Evolutionary conservation across 2,329 filamentous ascomycete species (phyloP).

Genomic region (Pseudogymnoascus verrucosus): DNA sequence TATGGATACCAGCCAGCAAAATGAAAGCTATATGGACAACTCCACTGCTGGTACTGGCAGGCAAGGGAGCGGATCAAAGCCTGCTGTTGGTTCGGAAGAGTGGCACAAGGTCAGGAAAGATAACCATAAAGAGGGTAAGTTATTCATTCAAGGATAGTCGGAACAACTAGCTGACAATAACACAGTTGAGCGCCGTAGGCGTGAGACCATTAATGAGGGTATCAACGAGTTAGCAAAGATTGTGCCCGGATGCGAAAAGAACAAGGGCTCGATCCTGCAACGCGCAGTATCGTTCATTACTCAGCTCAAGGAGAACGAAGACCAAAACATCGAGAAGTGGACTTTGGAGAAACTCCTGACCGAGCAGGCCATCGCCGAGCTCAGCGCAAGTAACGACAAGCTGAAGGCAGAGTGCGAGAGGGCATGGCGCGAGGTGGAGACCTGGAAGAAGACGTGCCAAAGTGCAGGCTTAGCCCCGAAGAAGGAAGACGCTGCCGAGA

Average conservation of each 20-base stretch:
- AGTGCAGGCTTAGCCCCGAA: slow-evolving; percentile 47
- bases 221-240: slow-evolving; percentile 98
- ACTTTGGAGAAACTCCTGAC: slow-evolving; percentile 83
- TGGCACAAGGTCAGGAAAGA: slow-evolving; percentile 97
- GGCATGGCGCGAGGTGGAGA: slow-evolving; percentile 68
- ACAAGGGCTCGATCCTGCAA: slow-evolving; percentile 93
- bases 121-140: slow-evolving; percentile 94
- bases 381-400: slow-evolving; percentile 81
- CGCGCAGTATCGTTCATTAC: slow-evolving; percentile 91
- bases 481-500: slow-evolving; percentile 31
- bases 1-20: slow-evolving; percentile 30
- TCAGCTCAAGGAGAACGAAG: slow-evolving; percentile 88
- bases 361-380: slow-evolving; percentile 80
- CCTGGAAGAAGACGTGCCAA: slow-evolving; percentile 65
- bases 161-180: slow-evolving; percentile 18
- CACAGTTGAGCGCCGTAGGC: slow-evolving; percentile 85
- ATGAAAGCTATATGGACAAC: slow-evolving; percentile 30
- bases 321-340: slow-evolving; percentile 91
- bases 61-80: slow-evolving; percentile 47
- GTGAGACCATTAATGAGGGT: slow-evolving; percentile 97
- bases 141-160: not conserved
- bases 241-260: slow-evolving; percentile 95
- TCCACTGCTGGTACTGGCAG: slow-evolving; percentile 36
- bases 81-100: slow-evolving; percentile 88
- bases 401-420: slow-evolving; percentile 73